phyloP scores from a whole-genome alignment of 129 eudicot genomes.

The Artemisia argyi region DNA sequence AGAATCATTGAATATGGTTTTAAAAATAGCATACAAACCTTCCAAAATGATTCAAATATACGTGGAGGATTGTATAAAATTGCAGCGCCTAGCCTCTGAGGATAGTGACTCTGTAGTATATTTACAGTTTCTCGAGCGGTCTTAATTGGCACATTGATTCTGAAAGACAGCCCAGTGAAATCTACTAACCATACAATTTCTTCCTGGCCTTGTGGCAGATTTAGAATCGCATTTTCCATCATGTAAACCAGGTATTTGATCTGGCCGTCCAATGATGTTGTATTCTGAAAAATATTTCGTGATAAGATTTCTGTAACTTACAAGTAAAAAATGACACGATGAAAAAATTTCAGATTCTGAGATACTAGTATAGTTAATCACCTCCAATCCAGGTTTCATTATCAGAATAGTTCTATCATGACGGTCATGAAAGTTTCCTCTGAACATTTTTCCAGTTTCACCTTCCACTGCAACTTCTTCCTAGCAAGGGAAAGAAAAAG shows the following conservation, averaged over 20 bases:
- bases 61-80: conserved; percentile 69
- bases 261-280: conserved; percentile 57
- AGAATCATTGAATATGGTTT: no score
- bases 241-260: conserved; percentile 63
- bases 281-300: conserved; percentile 40
- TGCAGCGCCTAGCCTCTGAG: conserved; percentile 60
- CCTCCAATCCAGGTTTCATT: conserved; percentile 79
- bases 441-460: conserved; percentile 74
- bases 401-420: conserved; percentile 70
- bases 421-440: conserved; percentile 76
- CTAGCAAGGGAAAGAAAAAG: conserved; percentile 34
- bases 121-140: conserved; percentile 54
- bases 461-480: conserved; percentile 80
- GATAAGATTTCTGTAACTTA: not conserved
- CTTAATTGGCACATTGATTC: conserved; percentile 56
- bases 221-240: conserved; percentile 64
- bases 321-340: no score
- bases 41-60: conserved; percentile 73
- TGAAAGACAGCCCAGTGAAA: conserved; percentile 64
- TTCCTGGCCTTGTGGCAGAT: conserved; percentile 76
- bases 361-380: conserved; percentile 9
- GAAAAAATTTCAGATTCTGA: not conserved
- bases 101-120: conserved; percentile 65
- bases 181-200: conserved; percentile 76
- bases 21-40: conserved; percentile 36